A percentile compares a stretch with the other conserved stretches of the same genome.
These are phyloP conservation scores for Metschnikowia vanudenii DNA, from an alignment of 805 yeast species.

Conservation along the genomic window DNA sequence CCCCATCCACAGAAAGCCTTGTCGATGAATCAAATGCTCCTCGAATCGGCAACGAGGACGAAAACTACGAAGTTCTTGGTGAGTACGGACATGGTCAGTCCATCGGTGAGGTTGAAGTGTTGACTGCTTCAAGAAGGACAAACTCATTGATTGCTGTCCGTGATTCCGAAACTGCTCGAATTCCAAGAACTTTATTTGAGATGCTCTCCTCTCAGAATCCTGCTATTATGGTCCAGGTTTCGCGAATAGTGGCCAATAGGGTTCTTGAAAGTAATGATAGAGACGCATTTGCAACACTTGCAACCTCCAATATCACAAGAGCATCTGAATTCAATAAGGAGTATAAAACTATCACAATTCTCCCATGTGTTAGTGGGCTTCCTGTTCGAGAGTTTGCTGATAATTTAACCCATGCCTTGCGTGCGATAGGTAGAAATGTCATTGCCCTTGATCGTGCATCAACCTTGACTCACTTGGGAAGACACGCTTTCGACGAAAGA, in stretches of 20 bases:
- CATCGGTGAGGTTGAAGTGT: slow-evolving; percentile 91
- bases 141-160: slow-evolving; percentile 79
- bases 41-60: slow-evolving; percentile 14
- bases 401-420: slow-evolving; percentile 66
- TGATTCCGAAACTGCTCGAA: slow-evolving; percentile 90
- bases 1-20: slow-evolving; percentile 14
- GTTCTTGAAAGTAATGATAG: slow-evolving; percentile 22
- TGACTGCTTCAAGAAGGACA: slow-evolving; percentile 72
- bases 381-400: slow-evolving; percentile 87
- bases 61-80: slow-evolving; percentile 45
- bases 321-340: slow-evolving; percentile 39
- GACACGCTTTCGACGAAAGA: slow-evolving; percentile 84
- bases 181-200: slow-evolving; percentile 88
- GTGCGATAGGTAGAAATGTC: slow-evolving; percentile 68
- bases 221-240: slow-evolving; percentile 83
- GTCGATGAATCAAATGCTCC: slow-evolving; percentile 24
- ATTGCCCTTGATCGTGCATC: slow-evolving; percentile 82
- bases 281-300: slow-evolving; percentile 15
- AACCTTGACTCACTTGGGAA: slow-evolving; percentile 75
- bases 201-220: slow-evolving; percentile 82
- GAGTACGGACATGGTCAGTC: slow-evolving; percentile 95
- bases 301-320: slow-evolving; percentile 33
- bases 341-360: slow-evolving; percentile 78
- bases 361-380: slow-evolving; percentile 78
- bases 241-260: slow-evolving; percentile 77